phyloP scores from a whole-genome alignment of 352 stramenopile genomes.

The Globisporangium takayamanum region DNA sequence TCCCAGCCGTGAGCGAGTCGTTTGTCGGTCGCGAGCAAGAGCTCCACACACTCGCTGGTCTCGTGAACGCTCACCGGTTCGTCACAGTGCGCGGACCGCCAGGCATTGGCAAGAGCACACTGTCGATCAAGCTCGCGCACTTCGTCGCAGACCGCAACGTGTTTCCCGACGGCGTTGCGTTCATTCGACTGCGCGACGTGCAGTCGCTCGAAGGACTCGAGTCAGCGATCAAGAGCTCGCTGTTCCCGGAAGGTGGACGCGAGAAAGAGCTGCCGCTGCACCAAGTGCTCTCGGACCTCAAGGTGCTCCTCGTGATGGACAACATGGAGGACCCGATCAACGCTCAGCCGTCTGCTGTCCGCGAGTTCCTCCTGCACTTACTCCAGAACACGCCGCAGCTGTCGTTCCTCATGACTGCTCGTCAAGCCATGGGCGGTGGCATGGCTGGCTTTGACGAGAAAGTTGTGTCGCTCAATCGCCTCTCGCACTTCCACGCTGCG shows the following conservation, averaged over 20 bases:
- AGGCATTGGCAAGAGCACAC: conserved; percentile 72
- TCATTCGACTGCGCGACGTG: conserved; percentile 59
- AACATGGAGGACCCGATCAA: conserved; percentile 83
- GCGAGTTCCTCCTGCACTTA: conserved; percentile 57
- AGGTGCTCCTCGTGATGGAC: conserved; percentile 68
- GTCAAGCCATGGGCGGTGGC: conserved; percentile 61
- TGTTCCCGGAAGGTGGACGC: conserved; percentile 54
- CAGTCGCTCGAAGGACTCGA: conserved; percentile 70
- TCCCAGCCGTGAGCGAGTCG: conserved; percentile 54
- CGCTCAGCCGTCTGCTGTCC: conserved; percentile 42
- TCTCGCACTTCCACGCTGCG: conserved; percentile 62
- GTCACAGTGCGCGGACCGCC: conserved; percentile 68
- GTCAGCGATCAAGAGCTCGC: conserved; percentile 56
- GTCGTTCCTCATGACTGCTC: conserved; percentile 66
- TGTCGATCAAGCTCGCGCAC: conserved; percentile 65
- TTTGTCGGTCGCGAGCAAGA: conserved; percentile 75
- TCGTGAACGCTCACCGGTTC: conserved; percentile 53
- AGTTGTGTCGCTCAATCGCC: conserved; percentile 66
- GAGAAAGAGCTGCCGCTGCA: conserved; percentile 63
- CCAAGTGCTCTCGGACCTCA: conserved; percentile 45
- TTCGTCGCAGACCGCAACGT: conserved; percentile 67
- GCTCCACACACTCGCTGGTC: conserved; percentile 54
- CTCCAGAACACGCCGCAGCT: conserved; percentile 55
- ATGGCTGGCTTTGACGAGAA: conserved; percentile 76
- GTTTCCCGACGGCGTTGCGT: conserved; percentile 70